phyloP scores from a whole-genome alignment of 1,284 basidiomycete genomes.

The Singerocomus rubriflavus region DNA sequence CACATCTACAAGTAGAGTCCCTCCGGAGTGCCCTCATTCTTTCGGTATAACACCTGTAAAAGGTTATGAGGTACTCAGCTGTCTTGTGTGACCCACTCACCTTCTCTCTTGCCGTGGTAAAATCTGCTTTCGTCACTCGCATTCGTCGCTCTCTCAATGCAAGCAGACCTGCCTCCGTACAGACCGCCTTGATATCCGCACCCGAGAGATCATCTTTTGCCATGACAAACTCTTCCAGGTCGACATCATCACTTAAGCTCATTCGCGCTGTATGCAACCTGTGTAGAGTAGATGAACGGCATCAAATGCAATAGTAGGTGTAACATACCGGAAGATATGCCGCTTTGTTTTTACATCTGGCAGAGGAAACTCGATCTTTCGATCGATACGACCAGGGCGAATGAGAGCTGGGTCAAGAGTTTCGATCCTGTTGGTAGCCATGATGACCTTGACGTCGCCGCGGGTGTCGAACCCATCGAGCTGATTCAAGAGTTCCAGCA shows the following conservation, averaged over 20 bases:
- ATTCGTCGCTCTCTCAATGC: constrained; percentile 94
- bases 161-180: constrained; percentile 94
- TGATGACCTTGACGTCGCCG: constrained; percentile 97
- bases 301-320: neutral
- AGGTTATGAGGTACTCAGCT: constrained; percentile 14
- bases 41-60: constrained; percentile 79
- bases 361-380: constrained; percentile 96
- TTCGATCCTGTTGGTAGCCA: constrained; percentile 94
- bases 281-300: constrained; percentile 6
- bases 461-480: constrained; percentile 99
- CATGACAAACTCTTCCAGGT: constrained; percentile 94
- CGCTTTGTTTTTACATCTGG: constrained; percentile 96
- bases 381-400: constrained; percentile 96
- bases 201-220: constrained; percentile 97
- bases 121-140: constrained; percentile 93
- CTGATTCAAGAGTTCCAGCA: constrained; percentile 98
- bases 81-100: constrained; percentile 39
- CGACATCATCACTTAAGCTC: constrained; percentile 90
- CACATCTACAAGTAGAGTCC: constrained; percentile 66
- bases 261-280: constrained; percentile 95
- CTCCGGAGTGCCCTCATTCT: constrained; percentile 91
- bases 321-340: constrained; percentile 87
- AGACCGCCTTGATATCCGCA: constrained; percentile 98
- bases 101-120: constrained; percentile 86
- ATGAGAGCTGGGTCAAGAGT: constrained; percentile 95